Base-by-base conservation (phyloP, 768 basidiomycete genomes). In the Lentinula guzmanii region DNA sequence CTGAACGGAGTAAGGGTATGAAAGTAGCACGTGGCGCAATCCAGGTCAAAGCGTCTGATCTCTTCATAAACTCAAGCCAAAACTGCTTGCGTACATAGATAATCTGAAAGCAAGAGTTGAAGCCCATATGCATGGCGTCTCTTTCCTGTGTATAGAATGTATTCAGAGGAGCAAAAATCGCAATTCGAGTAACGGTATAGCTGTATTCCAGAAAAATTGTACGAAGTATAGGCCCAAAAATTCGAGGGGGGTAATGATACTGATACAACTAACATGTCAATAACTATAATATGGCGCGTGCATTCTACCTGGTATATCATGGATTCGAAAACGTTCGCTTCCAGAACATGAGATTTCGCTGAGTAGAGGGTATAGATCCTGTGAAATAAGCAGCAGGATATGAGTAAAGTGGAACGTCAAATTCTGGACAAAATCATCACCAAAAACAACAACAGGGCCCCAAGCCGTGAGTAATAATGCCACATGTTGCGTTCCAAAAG, bases 401-500 rank as follows among this genome's bases (percentile, higher is more conserved):
- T 52, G 15, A 35, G 33, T 4, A 33, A 18, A 2, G 51, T 33
- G 16, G 31, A 16, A 52, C 7, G 15, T 7, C 6, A n/a, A 21
- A 33, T 8, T 51, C 21, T 33, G 6, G 15, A 33, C 11, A 21
- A 13, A 52, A 16, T 18, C 13, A 2, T 33, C 31, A 59, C 58
- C 58, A 39, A 59, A 59, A 59, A 59, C 21, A 16, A 88, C 37
- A 9, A 74, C 72, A 7, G 86, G 87, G 5, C 78, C 82, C 86
- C 86, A 89, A 9, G 77, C 84, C 8, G 75, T 77, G 28, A 87
- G 70, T 16, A 89, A 65, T 50, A 89, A 68, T 42, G 84, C 83
- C 59, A 89, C 67, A 68, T 89, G 84, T 62, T 89, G 87, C 33
- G 86, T 82, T 31, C 86, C 86, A 65, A 89, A 81, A 4, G 86